Conservation (phyloP, 768 basidiomycete genomes). For the Tulasnella sp. region DNA sequence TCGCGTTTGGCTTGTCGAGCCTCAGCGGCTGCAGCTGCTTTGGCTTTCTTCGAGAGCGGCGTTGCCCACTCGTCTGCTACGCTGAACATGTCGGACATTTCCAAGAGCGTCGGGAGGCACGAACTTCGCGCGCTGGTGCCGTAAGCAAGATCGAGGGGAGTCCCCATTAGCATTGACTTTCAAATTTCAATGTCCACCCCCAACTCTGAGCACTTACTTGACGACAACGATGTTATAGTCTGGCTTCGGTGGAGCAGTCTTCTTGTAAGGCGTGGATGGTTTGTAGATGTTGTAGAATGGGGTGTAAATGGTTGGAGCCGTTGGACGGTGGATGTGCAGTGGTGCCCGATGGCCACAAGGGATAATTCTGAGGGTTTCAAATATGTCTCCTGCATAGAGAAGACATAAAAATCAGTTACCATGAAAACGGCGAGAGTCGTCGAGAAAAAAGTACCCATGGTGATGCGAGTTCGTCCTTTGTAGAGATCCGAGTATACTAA, state of each 20-base stretch:
- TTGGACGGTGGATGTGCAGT: constrained; percentile 39
- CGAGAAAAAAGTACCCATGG: background rate
- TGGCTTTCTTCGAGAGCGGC: background rate
- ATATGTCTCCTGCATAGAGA: constrained; percentile 54
- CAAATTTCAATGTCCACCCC: background rate
- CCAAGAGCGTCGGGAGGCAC: constrained; percentile 72
- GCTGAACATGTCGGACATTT: constrained; percentile 68
- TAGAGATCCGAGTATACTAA: constrained; percentile 33
- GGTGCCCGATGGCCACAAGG: constrained; percentile 58
- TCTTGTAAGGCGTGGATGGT: constrained; percentile 79
- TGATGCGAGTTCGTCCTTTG: background rate
- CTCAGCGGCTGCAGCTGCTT: background rate
- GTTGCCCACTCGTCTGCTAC: background rate
- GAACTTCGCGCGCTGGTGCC: constrained; percentile 71
- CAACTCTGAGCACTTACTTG: constrained; percentile 51
- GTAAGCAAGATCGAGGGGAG: background rate
- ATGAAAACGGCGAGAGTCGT: too few relatives aligned
- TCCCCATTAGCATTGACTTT: background rate
- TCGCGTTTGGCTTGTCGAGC: background rate
- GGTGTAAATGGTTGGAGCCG: constrained; percentile 55
- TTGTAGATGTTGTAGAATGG: constrained; percentile 92
- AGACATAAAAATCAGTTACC: background rate
- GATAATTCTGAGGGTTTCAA: constrained; percentile 65
- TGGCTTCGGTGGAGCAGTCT: constrained; percentile 67
- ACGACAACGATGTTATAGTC: constrained; percentile 86